phyloP scores from a whole-genome alignment of 1,139 yeast genomes.

The Candida buenavistaensis region DNA sequence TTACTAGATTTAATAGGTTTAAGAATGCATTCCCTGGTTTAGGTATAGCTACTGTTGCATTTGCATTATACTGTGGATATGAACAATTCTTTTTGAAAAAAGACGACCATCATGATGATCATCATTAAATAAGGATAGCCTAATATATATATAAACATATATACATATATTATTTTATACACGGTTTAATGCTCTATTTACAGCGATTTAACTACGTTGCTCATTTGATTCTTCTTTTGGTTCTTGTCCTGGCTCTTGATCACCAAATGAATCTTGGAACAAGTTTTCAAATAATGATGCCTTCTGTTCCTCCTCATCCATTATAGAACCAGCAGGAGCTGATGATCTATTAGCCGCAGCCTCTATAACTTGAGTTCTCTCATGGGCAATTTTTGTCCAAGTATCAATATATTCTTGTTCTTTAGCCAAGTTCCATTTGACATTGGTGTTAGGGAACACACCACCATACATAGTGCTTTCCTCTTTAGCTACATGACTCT shows the following conservation, averaged over 20 bases:
- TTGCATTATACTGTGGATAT: slow-evolving; percentile 62
- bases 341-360: slow-evolving; percentile 39
- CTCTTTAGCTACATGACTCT: slow-evolving; percentile 72
- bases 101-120: slow-evolving; percentile 23
- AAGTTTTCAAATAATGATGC: slow-evolving; percentile 27
- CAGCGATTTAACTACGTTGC: background rate
- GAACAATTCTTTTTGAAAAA: slow-evolving; percentile 52
- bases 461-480: slow-evolving; percentile 88
- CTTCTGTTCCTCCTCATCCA: slow-evolving; percentile 18
- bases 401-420: slow-evolving; percentile 72
- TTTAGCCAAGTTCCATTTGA: slow-evolving; percentile 66
- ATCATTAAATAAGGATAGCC: slow-evolving; percentile 19
- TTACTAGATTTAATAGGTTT: slow-evolving; percentile 69
- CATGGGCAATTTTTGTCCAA: slow-evolving; percentile 75
- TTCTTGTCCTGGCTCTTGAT: slow-evolving; percentile 1
- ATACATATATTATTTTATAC: slow-evolving; percentile 2
- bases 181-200: background rate
- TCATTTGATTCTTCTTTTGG: background rate
- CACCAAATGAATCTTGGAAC: too few species aligned
- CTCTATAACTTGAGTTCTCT: slow-evolving; percentile 50
- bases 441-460: slow-evolving; percentile 52
- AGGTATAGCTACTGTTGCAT: slow-evolving; percentile 78
- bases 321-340: slow-evolving; percentile 26
- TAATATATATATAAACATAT: slow-evolving; percentile 6
- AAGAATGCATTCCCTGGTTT: slow-evolving; percentile 82